Conservation (phyloP, 1,139 yeast genomes). For the Geotrichum carabidarum region DNA sequence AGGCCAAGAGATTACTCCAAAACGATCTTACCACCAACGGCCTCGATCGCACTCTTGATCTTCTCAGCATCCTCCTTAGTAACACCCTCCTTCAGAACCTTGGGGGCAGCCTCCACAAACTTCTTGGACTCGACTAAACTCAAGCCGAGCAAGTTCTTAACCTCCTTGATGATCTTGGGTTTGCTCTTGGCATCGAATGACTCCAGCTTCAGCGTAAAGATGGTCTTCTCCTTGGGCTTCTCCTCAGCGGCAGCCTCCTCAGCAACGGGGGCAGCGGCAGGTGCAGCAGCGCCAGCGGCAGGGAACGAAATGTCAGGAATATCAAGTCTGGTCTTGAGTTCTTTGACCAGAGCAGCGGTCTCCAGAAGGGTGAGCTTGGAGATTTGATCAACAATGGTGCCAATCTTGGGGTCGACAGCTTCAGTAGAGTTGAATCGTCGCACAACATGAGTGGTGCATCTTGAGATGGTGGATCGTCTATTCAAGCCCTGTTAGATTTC, state of each 20-base stretch:
- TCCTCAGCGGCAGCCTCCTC: constrained; percentile 77
- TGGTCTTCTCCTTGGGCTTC: constrained; percentile 86
- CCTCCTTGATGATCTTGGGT: constrained; percentile 97
- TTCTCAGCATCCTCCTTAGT: constrained; percentile 88
- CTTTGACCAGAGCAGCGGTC: constrained; percentile 77
- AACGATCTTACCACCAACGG: constrained; percentile 85
- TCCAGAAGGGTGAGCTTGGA: constrained; percentile 84
- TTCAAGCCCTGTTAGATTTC: not conserved
- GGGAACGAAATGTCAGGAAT: constrained; percentile 92
- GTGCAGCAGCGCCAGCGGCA: constrained; percentile 58
- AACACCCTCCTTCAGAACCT: constrained; percentile 78
- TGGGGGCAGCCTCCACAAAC: constrained; percentile 96
- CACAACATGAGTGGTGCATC: constrained; percentile 7
- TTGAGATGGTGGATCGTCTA: constrained; percentile 14
- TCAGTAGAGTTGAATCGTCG: constrained; percentile 49
- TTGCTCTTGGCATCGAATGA: constrained; percentile 90
- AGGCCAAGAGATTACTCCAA: constrained; percentile 56
- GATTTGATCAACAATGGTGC: constrained; percentile 83
- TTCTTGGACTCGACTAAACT: constrained; percentile 95
- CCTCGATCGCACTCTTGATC: constrained; percentile 89
- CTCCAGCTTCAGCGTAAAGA: constrained; percentile 86
- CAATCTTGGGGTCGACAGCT: constrained; percentile 78
- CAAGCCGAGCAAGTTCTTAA: constrained; percentile 82
- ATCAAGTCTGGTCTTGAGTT: constrained; percentile 78
- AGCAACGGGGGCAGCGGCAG: constrained; percentile 64